Percentiles rank a stretch among this genome's conserved stretches.
These are phyloP conservation scores for Neopestalotiopsis sp. DNA, from an alignment of 2,329 filamentous ascomycete genomes.

Conservation along the genomic window DNA sequence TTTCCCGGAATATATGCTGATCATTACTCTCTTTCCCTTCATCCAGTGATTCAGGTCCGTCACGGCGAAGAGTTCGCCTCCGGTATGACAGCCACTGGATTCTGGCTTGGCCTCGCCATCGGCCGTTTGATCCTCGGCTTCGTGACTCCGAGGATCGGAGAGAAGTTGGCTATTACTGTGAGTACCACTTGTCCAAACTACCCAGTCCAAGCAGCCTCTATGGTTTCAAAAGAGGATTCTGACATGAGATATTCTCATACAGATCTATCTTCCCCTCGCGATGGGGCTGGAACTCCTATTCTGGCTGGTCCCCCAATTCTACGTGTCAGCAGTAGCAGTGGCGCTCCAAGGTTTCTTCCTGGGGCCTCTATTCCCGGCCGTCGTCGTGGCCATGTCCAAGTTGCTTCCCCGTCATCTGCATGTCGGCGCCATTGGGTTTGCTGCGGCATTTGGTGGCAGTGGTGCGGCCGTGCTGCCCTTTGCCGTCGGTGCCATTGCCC, in stretches of 20 bases:
- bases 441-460: conserved; percentile 74
- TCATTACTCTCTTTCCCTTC: no score
- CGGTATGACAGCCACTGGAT: conserved; percentile 78
- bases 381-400: conserved; percentile 72
- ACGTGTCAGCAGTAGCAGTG: conserved; percentile 75
- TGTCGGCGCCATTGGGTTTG: conserved; percentile 78
- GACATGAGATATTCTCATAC: not conserved
- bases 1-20: not conserved
- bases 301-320: conserved; percentile 81
- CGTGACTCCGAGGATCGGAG: conserved; percentile 72
- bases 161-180: conserved; percentile 64
- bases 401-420: conserved; percentile 74
- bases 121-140: conserved; percentile 75
- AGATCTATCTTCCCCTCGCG: conserved; percentile 66
- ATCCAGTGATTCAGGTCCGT: conserved; percentile 68
- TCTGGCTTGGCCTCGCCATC: conserved; percentile 80
- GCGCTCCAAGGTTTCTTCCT: conserved; percentile 79
- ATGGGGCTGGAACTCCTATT: conserved; percentile 74
- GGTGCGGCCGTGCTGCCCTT: conserved; percentile 73
- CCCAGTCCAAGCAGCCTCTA: not conserved
- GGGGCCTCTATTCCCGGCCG: conserved; percentile 77
- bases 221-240: not conserved
- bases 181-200: conserved; percentile 9
- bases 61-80: conserved; percentile 70
- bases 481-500: conserved; percentile 69